Evolutionary conservation across 495 filamentous ascomycete species (phyloP), one percentile per base, ranked within the genome.

Genomic region (Zalerion maritima): DNA sequence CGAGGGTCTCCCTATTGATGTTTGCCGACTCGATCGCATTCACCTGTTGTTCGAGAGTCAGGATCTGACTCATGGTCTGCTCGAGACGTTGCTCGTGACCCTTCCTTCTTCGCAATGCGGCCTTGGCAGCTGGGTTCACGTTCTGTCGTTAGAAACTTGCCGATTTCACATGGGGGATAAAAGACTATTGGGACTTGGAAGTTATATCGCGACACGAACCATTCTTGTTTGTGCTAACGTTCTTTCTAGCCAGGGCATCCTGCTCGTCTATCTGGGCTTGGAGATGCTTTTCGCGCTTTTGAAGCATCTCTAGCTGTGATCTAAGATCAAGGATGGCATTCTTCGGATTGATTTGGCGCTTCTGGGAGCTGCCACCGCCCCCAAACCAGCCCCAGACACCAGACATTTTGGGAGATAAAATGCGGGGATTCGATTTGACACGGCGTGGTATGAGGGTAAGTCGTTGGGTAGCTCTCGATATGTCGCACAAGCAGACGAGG

Each of bases 1-100:
- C 66, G 26, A 99, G 65, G 3, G 89, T 99, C 60, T 96, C 85
- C 49, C 86, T 70, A 65, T 99, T 99, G 58, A 99, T 92, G 52
- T 96, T 99, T 28, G 89, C 91, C 13, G 86, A 79, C 51, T 99
- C 89, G 54, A 99, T 94, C 35, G 79, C 77, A 49, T 87, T 89
- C 45, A 99, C 87, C 50, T 99, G 85, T 43, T 85, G 81, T 48
- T 96, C 89, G 9, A 99, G 65, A 21, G 87, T 91, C 32, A 71
- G 69, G 57, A 93, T 84, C 54, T 96, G 91, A 19, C 77, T 71
- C 19, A 72, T 67, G 6, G 87, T 96, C 52, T 92, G 82, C 34
- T 89, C 80, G 25, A 94, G 71, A 35, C 81, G 80, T 60, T 83
- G 78, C 51, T 92, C 82, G 47, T 85, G 81, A 38, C 67, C 60